These are phyloP conservation scores for Nannochloropsis salina DNA, from an alignment of 108 stramenopile species.

Conservation along the genomic window DNA sequence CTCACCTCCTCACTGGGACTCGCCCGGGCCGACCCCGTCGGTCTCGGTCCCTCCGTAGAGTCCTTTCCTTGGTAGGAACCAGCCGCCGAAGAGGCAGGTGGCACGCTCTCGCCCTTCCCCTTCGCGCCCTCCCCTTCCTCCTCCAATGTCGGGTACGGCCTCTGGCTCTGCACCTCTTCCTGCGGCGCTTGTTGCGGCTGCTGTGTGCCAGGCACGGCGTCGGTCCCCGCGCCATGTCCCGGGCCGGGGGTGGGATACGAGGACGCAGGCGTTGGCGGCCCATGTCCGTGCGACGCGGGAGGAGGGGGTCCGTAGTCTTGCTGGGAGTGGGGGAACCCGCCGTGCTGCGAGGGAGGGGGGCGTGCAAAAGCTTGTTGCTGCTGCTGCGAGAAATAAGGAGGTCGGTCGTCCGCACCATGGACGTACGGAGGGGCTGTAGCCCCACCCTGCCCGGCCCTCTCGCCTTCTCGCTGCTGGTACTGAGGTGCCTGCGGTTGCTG, in stretches of 20 bases:
- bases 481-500: not conserved
- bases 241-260: too few species aligned
- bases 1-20: constrained; percentile 17
- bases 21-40: not conserved
- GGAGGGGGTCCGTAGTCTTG: not conserved
- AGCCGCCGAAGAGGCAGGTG: too few species aligned
- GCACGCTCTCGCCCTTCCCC: not conserved
- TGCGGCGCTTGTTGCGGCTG: not conserved
- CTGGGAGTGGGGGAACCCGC: not conserved
- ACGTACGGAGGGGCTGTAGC: too few species aligned
- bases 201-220: not conserved
- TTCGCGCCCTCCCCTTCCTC: not conserved
- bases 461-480: not conserved
- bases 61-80: too few species aligned
- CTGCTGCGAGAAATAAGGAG: not conserved
- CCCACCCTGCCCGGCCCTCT: too few species aligned
- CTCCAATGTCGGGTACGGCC: not conserved
- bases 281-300: not conserved
- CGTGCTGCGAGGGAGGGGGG: constrained; percentile 5
- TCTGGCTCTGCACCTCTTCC: not conserved
- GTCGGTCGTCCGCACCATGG: not conserved
- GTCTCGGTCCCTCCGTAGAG: too few species aligned
- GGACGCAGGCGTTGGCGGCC: too few species aligned
- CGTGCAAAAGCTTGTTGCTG: not conserved
- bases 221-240: not conserved